A percentile compares a stretch with the other conserved stretches of the same genome.
phyloP scores from a whole-genome alignment of 192 early-diverging fungal genomes.

The Paraglomus brasilianum region DNA sequence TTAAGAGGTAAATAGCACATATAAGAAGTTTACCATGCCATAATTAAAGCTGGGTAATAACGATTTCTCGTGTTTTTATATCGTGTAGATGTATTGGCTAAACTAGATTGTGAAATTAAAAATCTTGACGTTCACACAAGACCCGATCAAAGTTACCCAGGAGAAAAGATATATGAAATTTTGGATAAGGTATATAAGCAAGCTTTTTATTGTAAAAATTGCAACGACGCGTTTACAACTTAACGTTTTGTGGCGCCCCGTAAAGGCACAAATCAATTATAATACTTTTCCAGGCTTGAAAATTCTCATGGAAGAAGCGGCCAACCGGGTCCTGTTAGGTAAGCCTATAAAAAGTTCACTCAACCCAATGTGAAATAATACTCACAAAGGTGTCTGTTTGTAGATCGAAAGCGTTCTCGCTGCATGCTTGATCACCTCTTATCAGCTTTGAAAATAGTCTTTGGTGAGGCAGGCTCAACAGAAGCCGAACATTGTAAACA shows the following conservation, averaged over 20 bases:
- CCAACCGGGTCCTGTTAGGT: background rate
- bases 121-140: conserved; percentile 14
- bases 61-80: background rate
- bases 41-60: background rate
- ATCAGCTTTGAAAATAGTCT: conserved; percentile 35
- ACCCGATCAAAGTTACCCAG: conserved; percentile 31
- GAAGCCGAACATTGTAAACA: background rate
- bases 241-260: too few species aligned
- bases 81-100: conserved; percentile 30
- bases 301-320: background rate
- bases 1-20: conserved; percentile 32
- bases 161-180: conserved; percentile 40
- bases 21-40: background rate
- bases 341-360: background rate
- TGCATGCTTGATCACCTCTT: conserved; percentile 30
- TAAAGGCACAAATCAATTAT: conserved; percentile 13
- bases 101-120: conserved; percentile 27
- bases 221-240: too few species aligned
- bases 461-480: background rate
- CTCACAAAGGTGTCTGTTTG: background rate
- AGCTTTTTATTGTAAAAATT: too few species aligned
- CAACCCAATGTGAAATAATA: background rate
- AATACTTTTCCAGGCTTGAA: conserved; percentile 1
- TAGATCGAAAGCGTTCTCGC: background rate
- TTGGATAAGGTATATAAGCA: conserved; percentile 12